Conservation (phyloP, 805 yeast genomes). For the Myxozyma sirexii region DNA sequence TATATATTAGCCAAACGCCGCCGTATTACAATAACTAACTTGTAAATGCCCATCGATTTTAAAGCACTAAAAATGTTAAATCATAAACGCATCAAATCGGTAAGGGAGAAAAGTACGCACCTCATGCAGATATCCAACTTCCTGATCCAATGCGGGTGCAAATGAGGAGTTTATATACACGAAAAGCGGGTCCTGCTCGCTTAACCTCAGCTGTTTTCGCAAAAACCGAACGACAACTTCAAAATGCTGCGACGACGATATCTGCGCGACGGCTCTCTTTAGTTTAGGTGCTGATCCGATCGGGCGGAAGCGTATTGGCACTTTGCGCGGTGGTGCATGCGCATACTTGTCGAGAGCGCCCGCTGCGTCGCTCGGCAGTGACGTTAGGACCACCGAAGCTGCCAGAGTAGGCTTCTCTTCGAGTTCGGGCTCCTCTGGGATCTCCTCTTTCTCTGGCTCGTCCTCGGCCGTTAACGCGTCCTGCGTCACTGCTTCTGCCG, state of each 20-base stretch:
- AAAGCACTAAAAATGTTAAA: constrained; percentile 20
- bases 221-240: constrained; percentile 51
- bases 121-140: constrained; percentile 40
- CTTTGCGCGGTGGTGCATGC: constrained; percentile 36
- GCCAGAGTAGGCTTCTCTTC: constrained; percentile 40
- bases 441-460: constrained; percentile 10
- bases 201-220: constrained; percentile 43
- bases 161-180: constrained; percentile 47
- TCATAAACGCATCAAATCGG: neutral
- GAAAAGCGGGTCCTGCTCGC: constrained; percentile 42
- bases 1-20: constrained; percentile 42
- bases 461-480: neutral
- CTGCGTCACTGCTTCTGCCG: neutral
- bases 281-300: constrained; percentile 58
- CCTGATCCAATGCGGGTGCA: constrained; percentile 47
- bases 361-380: constrained; percentile 41
- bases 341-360: constrained; percentile 38
- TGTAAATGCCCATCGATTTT: constrained; percentile 40
- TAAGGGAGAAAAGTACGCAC: constrained; percentile 13
- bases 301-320: constrained; percentile 54
- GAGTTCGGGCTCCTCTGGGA: constrained; percentile 40
- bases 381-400: constrained; percentile 41
- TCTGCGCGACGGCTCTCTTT: constrained; percentile 51
- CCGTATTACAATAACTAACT: constrained; percentile 42
- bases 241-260: constrained; percentile 51